These are phyloP conservation scores for Apiotrichum sp. DNA, from an alignment of 1,284 basidiomycete genomes.

Conservation along the genomic window DNA sequence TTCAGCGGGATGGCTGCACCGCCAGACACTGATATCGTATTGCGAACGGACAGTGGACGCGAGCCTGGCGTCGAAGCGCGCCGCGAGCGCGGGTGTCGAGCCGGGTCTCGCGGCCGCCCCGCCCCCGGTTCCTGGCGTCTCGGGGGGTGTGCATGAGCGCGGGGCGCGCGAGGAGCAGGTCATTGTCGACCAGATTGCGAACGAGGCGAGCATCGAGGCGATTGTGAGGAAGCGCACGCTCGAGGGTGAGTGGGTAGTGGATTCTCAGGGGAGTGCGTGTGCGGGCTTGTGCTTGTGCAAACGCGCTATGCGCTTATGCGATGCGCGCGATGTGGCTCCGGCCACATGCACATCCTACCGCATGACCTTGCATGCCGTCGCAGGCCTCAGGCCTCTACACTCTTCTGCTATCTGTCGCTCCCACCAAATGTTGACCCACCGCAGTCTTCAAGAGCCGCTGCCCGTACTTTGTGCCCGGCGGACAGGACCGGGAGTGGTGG, in stretches of 20 bases:
- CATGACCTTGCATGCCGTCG: too few relatives aligned
- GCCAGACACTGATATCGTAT: conserved; percentile 70
- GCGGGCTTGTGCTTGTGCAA: too few relatives aligned
- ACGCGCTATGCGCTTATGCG: too few relatives aligned
- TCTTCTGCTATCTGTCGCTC: not conserved
- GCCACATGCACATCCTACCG: too few relatives aligned
- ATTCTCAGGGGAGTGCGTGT: too few relatives aligned
- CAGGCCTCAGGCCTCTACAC: not conserved
- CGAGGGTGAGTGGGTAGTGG: conserved; percentile 56
- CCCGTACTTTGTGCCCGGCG: conserved; percentile 69
- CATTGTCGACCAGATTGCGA: conserved; percentile 69
- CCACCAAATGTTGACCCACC: not conserved
- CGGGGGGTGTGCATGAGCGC: conserved; percentile 49
- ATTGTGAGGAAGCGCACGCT: conserved; percentile 71
- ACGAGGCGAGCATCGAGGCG: conserved; percentile 69
- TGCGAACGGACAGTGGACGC: conserved; percentile 67
- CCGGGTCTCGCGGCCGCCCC: conserved; percentile 13
- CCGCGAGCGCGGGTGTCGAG: conserved; percentile 14
- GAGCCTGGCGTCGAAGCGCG: conserved; percentile 58
- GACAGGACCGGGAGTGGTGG: conserved; percentile 66
- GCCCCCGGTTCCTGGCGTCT: conserved; percentile 1
- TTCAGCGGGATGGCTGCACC: conserved; percentile 73
- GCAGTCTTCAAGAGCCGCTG: conserved; percentile 75
- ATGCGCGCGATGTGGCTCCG: too few relatives aligned
- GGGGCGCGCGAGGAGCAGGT: conserved; percentile 65